Conservation (phyloP, 805 yeast genomes). For the Myxozyma lipomycoides region DNA sequence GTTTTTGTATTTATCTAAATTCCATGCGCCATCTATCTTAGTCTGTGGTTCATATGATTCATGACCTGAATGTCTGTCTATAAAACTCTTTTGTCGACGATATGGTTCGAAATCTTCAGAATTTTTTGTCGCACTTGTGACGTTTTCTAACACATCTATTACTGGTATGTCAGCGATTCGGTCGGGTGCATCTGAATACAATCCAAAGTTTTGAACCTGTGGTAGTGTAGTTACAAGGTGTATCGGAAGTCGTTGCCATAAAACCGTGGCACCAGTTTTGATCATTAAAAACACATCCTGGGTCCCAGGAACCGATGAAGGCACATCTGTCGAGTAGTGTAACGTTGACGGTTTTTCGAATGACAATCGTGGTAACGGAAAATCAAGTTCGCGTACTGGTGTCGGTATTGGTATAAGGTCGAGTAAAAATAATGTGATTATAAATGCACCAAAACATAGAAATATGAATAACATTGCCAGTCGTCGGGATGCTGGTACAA, state of each 20-base stretch:
- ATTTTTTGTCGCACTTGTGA: conserved; percentile 9
- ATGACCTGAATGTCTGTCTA: conserved; percentile 30
- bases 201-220: conserved; percentile 34
- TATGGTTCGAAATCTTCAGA: conserved; percentile 30
- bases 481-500: neutral
- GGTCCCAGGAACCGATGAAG: conserved; percentile 9
- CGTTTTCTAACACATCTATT: conserved; percentile 34
- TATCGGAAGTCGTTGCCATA: conserved; percentile 38
- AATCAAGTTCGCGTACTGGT: neutral
- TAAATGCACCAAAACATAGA: neutral
- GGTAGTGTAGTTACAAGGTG: conserved; percentile 39
- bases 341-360: neutral
- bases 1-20: conserved; percentile 39
- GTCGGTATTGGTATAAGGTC: conserved; percentile 1
- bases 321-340: neutral
- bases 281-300: conserved; percentile 36
- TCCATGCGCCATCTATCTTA: conserved; percentile 34
- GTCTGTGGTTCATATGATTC: conserved; percentile 9
- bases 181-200: conserved; percentile 38
- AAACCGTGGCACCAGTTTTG: conserved; percentile 38
- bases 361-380: neutral
- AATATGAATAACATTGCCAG: neutral
- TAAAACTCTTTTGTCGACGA: conserved; percentile 31
- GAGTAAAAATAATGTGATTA: neutral
- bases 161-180: conserved; percentile 36